phyloP scores from a whole-genome alignment of 257 asterid species.

The Solanum pimpinellifolium region DNA sequence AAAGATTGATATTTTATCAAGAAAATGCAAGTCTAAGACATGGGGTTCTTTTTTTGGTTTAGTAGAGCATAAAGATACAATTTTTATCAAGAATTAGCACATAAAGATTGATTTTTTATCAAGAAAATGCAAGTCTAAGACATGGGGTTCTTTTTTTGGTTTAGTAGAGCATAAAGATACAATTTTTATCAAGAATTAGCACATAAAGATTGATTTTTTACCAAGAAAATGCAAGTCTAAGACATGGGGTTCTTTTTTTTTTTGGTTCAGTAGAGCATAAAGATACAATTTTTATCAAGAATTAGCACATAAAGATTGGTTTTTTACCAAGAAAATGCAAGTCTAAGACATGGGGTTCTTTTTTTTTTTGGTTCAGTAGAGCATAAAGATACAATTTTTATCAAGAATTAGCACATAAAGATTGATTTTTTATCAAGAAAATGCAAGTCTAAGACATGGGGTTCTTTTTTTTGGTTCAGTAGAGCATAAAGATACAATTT shows the following conservation, averaged over 20 bases:
- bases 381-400: neutral
- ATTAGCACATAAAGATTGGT: no score
- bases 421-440: no score
- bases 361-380: neutral
- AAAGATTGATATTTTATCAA: neutral
- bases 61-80: neutral
- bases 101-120: neutral
- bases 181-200: neutral
- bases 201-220: neutral
- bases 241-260: neutral
- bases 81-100: neutral
- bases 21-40: neutral
- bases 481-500: neutral
- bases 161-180: neutral
- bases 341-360: no score
- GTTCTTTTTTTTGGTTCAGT: no score
- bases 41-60: neutral
- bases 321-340: no score
- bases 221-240: neutral
- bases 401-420: neutral
- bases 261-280: neutral
- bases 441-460: no score
- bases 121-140: neutral
- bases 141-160: neutral
- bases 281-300: neutral